Conservation (phyloP, 176 grass and related monocot genomes). For the sorghum (Sorghum bicolor) region Sorghum_bicolor_NCBIv3 NC_012872.2:58126001-58126500, state of each 20-base stretch:
- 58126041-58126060: too few relatives aligned
- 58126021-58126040: too few relatives aligned
- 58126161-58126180: too few relatives aligned
- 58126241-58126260: background rate
- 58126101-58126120: too few relatives aligned
- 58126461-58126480: background rate
- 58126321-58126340: background rate
- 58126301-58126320: background rate
- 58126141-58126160: too few relatives aligned
- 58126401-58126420: background rate
- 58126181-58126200: background rate
- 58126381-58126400: background rate
- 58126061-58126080: too few relatives aligned
- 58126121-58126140: too few relatives aligned
- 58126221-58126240: background rate
- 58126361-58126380: background rate
- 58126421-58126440: background rate
- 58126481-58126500: conserved; percentile 9
- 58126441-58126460: background rate
- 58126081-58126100: too few relatives aligned
- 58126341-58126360: background rate
- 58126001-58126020: too few relatives aligned
- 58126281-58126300: background rate
- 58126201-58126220: background rate
- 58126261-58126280: background rate